These are phyloP conservation scores for Mycena epipterygia DNA, from an alignment of 768 basidiomycete species.

Conservation along the genomic window DNA sequence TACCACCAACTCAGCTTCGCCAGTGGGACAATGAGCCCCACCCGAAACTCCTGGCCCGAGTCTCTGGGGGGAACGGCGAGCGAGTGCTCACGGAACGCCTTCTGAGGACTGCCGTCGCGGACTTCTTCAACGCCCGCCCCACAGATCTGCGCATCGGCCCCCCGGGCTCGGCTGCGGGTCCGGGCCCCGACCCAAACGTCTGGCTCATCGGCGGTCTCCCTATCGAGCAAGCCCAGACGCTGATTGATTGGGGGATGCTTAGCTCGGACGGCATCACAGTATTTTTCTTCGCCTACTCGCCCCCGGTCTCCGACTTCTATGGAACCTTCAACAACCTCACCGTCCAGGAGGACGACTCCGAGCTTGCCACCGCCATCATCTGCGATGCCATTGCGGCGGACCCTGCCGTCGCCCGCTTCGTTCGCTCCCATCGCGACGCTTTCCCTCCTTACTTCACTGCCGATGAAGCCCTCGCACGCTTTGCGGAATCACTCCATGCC, in stretches of 20 bases:
- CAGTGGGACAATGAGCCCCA: neutral
- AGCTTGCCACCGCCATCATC: neutral
- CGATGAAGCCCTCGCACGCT: neutral
- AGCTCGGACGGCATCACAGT: neutral
- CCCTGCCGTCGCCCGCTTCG: neutral
- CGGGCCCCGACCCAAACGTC: neutral
- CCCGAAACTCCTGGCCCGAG: neutral
- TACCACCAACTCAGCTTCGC: neutral
- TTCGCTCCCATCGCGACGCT: slow-evolving; percentile 1
- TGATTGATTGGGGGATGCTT: neutral
- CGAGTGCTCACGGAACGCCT: neutral
- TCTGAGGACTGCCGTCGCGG: neutral
- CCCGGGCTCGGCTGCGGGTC: neutral
- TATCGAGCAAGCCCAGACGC: neutral
- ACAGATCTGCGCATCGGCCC: neutral
- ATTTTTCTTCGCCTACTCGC: neutral
- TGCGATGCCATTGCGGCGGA: neutral
- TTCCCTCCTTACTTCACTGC: neutral
- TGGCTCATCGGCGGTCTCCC: neutral
- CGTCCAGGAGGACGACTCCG: neutral
- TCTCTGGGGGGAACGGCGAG: neutral
- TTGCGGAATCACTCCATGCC: neutral
- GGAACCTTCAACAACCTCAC: neutral
- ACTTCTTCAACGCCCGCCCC: neutral
- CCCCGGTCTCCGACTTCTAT: neutral